Base-by-base conservation (phyloP, 1,284 basidiomycete genomes). In the Testicularia cyperi region DNA sequence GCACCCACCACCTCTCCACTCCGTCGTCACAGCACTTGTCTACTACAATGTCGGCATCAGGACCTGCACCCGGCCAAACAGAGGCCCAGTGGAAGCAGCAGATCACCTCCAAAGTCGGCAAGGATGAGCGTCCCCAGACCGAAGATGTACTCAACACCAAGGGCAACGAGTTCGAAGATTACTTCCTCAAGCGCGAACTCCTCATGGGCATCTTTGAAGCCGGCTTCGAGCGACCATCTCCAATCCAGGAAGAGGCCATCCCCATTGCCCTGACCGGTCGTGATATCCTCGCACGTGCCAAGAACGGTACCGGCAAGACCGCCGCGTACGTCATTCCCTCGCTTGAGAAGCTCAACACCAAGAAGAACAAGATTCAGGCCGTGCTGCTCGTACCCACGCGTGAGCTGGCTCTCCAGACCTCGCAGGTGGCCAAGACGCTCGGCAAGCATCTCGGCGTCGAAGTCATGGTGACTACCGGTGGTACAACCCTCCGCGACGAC, bases 381-480 rank as follows among this genome's bases (percentile, higher is more conserved):
- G 71, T 76, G 20, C 60, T 76, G n/a, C 65, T 76, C 25, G 74
- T 76, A 7, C 74, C 74, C 14, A 76, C 74, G 7, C 70, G 74
- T 42, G 74, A 76, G 57, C 58, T 76, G 22, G 74, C 74, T 7
- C 61, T 76, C 14, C 74, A 98, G 80, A 98, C 94, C 15, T 87
- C 89, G 31, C 94, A 98, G 80, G 94, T 98, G 35, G 94, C 90
- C 81, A 97, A 97, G 80, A 92, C 84, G 16, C 84, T 98, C 41
- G 92, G 92, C 47, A 96, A 96, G 78, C 94, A 97, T 74, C 87
- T 95, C 83, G 87, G 86, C 49, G 79, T 91, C 28, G 89, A 98
- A 80, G 89, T 98, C 78, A 98, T 98, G 95, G 94, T 98, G 49
- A 96, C 94, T 48, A 98, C 94, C 4, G 95, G 95, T 58, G 94